Evolutionary conservation across 306 rosid genomes (phyloP), one percentile per base, ranked within the genome.

Genomic region (Abrus pulchellus): DNA sequence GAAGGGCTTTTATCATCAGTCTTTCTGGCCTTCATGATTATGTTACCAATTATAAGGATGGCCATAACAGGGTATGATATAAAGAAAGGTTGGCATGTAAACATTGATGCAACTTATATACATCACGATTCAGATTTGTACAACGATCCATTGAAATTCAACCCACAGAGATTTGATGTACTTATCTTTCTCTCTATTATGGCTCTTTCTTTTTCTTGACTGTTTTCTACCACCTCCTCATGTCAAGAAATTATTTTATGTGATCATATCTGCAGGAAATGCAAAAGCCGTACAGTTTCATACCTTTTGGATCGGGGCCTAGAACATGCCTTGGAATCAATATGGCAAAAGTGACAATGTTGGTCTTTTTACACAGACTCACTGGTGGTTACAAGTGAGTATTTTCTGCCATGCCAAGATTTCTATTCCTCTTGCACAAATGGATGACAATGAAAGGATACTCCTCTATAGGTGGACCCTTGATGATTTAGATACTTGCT

Each of bases 131-230:
- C 94, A 72, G 89, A 88, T 65, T 62, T 87, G 79, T 79, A 78
- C 87, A 77, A 80, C 78, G 86, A 92, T 36, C 93, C 97, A 2
- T 72, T 81, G 84, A 78, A 79, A 72, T 92, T 92, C 84, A 86
- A 87, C 81, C 94, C 97, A 30, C 85, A 88, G 61, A 92, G 97
- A 92, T 92, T 88, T 85, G 93, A 89, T 75, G 97, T 90, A 86
- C 11, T 12, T 38, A 49, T 69, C 57, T 62, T 28, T 81, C 76
- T 48, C 52, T 61, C 55, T 47, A 33, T 53, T 38, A 44, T 30
- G 32, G 4, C 77, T 52, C 43, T 54, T n/a, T 79, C 14, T 62
- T 57, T 60, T 34, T 64, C 48, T 27, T 12, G 34, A 70, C 6
- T 41, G 62, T 45, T 28, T 60, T 60, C 5, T 14, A 62, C 44